Base-by-base conservation (phyloP, 1,284 basidiomycete species). In the Paramarasmius palmivorus region DNA sequence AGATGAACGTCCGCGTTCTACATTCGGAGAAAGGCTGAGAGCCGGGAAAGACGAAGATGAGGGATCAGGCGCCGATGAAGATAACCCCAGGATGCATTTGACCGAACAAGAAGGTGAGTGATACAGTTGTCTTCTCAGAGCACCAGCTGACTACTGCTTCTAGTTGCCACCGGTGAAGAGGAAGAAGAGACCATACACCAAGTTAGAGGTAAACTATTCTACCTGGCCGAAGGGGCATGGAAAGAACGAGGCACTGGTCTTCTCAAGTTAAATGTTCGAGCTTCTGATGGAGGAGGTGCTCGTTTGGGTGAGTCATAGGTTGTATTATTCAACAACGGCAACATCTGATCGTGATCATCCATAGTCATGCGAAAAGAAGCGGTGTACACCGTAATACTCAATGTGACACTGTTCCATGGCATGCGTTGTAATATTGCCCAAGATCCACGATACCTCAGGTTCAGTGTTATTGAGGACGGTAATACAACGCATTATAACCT, bases 361-460 rank as follows among this genome's bases (percentile, higher is more conserved):
- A n/a, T 45, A 95, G 95, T 98, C 36, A 97, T 98, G 94, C 84
- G 95, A 54, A 93, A 95, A 61, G 95, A 98, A 62, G 95, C 93
- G 1, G 93, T 96, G 9, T 84, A 91, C 63, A 80, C 91, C 0
- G 72, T 97, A 45, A 74, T 98, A 52, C 76, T 98, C 51, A 98
- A 98, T 64, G 85, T 91, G 37, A 82, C 86, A 34, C 76, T 98
- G 45, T 97, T 96, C 77, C 76, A 79, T 59, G 93, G 93, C 19
- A 94, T 96, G 91, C 80, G 80, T 49, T 90, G 87, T 69, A 77
- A 80, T 58, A 68, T 90, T 63, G 84, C 90, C 54, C 84, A 93
- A 72, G 90, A 92, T 62, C 86, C 88, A 23, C 78, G 89, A 59
- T 93, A 92, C 70, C 69, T 95, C 60, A 77, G 89, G 51, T 87